Evolutionary conservation across 108 stramenopile genomes (phyloP).

Genomic region (Cyclotella choctawhatcheeana): DNA sequence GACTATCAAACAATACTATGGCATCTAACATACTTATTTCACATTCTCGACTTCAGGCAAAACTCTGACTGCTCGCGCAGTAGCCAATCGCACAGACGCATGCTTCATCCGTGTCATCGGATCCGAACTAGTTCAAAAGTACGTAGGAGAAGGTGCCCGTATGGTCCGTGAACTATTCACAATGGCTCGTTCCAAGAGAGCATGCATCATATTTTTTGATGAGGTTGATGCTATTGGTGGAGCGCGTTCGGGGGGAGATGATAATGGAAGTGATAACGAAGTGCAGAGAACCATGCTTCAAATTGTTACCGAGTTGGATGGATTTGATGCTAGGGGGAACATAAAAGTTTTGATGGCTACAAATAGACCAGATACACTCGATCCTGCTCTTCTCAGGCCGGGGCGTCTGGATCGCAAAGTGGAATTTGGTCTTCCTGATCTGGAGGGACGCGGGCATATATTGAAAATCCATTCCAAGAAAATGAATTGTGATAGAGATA

Average conservation of each 20-base stretch:
- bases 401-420: slow-evolving; percentile 99
- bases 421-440: slow-evolving; percentile 99
- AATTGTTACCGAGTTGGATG: slow-evolving; percentile 98
- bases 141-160: slow-evolving; percentile 98
- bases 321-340: slow-evolving; percentile 95
- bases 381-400: slow-evolving; percentile 98
- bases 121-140: slow-evolving; percentile 99
- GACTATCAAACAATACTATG: too few species aligned
- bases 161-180: slow-evolving; percentile 99
- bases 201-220: slow-evolving; percentile 99
- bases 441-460: slow-evolving; percentile 96
- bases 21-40: too few species aligned
- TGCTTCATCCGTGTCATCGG: slow-evolving; percentile 98
- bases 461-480: slow-evolving; percentile 94
- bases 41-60: too few species aligned
- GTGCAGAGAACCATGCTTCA: slow-evolving; percentile 99
- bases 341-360: slow-evolving; percentile 99
- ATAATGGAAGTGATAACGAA: slow-evolving; percentile 96
- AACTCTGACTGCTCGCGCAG: slow-evolving; percentile 92
- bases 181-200: slow-evolving; percentile 95
- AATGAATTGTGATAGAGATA: slow-evolving; percentile 96
- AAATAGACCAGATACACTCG: slow-evolving; percentile 99
- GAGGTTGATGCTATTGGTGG: slow-evolving; percentile 99
- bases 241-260: slow-evolving; percentile 95
- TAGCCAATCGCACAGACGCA: slow-evolving; percentile 96